phyloP scores from a whole-genome alignment of 129 eudicot species.

The Glebionis coronaria region DNA sequence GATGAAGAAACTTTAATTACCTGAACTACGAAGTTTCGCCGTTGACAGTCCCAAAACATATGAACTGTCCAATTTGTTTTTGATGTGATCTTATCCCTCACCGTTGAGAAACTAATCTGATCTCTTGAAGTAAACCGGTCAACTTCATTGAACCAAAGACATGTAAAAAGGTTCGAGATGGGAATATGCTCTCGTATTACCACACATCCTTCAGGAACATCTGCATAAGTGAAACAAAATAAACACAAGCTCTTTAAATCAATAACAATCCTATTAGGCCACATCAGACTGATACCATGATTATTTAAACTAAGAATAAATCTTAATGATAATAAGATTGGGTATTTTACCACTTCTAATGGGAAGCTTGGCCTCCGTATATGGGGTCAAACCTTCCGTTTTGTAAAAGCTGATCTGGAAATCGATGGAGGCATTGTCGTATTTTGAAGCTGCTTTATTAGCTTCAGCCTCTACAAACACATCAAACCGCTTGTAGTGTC shows the following conservation, averaged over 20 bases:
- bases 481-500: conserved; percentile 90
- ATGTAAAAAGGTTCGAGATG: conserved; percentile 82
- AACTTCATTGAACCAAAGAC: conserved; percentile 98
- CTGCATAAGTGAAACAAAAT: conserved; percentile 33
- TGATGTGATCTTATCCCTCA: conserved; percentile 69
- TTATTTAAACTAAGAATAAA: no score
- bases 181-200: conserved; percentile 89
- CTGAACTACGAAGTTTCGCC: conserved; percentile 92
- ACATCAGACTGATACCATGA: no score
- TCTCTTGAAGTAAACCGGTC: conserved; percentile 95
- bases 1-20: conserved; percentile 27
- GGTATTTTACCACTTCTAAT: conserved; percentile 68
- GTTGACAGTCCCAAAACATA: conserved; percentile 94
- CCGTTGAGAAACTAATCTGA: conserved; percentile 89
- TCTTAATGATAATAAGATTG: background rate
- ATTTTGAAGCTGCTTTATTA: conserved; percentile 83
- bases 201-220: conserved; percentile 98
- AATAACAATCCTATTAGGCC: no score
- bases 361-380: conserved; percentile 70
- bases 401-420: conserved; percentile 75
- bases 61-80: conserved; percentile 76
- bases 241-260: conserved; percentile 10
- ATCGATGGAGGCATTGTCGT: conserved; percentile 81
- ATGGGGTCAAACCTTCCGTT: conserved; percentile 89
- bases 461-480: conserved; percentile 94